Base-by-base conservation (phyloP, 2,329 filamentous ascomycete species). In the Cytospora leucostoma region DNA sequence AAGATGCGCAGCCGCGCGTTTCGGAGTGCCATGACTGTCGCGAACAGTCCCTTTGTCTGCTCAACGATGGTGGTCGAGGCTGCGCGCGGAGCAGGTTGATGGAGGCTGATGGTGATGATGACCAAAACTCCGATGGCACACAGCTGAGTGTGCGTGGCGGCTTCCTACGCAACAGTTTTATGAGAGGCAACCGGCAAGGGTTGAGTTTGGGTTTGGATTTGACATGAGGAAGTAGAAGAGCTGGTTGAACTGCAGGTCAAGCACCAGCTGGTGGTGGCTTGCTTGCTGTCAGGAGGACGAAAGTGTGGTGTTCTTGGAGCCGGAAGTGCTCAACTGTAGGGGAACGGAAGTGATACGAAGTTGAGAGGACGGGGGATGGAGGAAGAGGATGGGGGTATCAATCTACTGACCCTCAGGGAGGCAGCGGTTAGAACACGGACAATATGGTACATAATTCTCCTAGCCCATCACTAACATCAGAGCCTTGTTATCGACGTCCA, bases 401-500 rank as follows among this genome's bases (percentile, higher is more conserved):
- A 27, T 27, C 4, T 27, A 4, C 2, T 2, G 4, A 4, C 27
- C 27, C 27, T 27, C 27, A 6, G 35, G 35, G 35, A 13, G 35
- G 12, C 35, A 27, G 27, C 27, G 27, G 2, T 27, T 27, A 5
- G 13, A 17, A 4, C n/a, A 12, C n/a, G n/a, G 44, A 10, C 44
- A 37, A 6, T 13, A 21, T 47, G n/a, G n/a, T n/a, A n/a, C n/a
- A 12, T 3, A 1, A 19, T 11, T 4, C 19, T 6, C n/a, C n/a
- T 47, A 47, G 21, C 1, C 2, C 19, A n/a, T 12, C 10, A 40
- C 51, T 61, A 61, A 55, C 58, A 61, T n/a, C 32, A 19, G 11
- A 61, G 58, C 58, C 58, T 61, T 55, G 21, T 50, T 2, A 7
- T n/a, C 2, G 13, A 27, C 35, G 34, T 44, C 34, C 21, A 56